A percentile compares a stretch with the other conserved stretches of the same genome.
Conservation (phyloP, 73 alveolate genomes). For the Tetrahymena malaccensis region DNA sequence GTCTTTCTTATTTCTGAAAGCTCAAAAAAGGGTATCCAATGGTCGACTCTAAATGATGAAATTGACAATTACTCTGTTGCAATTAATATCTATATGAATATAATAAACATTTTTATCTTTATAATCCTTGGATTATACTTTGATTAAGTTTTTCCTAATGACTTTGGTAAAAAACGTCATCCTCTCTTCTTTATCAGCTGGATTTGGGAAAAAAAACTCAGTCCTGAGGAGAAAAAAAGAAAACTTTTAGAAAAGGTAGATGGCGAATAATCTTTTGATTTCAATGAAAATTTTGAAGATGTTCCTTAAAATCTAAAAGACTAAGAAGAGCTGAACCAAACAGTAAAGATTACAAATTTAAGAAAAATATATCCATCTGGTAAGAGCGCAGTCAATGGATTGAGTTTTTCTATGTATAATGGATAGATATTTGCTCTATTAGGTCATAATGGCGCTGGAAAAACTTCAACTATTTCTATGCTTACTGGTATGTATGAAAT, state of each 20-base stretch:
- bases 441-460: slow-evolving; percentile 46
- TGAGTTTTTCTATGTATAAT: slow-evolving; percentile 8
- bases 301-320: slow-evolving; percentile 38
- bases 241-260: background rate
- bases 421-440: slow-evolving; percentile 34
- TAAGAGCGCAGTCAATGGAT: background rate
- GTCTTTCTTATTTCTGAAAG: no score
- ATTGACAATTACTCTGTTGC: slow-evolving; percentile 42
- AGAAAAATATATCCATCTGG: slow-evolving; percentile 1
- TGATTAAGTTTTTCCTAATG: slow-evolving; percentile 62
- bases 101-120: slow-evolving; percentile 44
- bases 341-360: background rate
- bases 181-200: slow-evolving; percentile 48
- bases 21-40: no score
- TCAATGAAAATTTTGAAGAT: slow-evolving; percentile 18
- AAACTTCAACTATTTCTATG: slow-evolving; percentile 31
- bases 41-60: background rate
- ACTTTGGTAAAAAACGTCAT: slow-evolving; percentile 48
- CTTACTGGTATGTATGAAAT: slow-evolving; percentile 19
- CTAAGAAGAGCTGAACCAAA: slow-evolving; percentile 40
- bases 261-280: background rate
- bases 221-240: background rate
- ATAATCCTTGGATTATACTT: slow-evolving; percentile 47
- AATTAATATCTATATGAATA: slow-evolving; percentile 27
- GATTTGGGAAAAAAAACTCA: background rate